Evolutionary conservation across 1,139 yeast species (phyloP).

Genomic region (Suhomyces anneliseae): DNA sequence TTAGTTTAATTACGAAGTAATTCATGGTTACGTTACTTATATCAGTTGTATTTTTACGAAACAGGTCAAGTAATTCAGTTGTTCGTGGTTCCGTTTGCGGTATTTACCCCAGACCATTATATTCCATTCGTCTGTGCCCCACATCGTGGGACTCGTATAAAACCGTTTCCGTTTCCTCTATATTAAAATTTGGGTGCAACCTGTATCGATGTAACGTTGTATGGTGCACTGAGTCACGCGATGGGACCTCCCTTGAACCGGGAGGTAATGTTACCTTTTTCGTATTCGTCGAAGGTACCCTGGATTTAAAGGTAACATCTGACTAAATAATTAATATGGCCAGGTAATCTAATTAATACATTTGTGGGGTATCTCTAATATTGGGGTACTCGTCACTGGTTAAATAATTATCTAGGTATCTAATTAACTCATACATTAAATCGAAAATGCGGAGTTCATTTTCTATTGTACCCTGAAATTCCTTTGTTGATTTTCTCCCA

Average conservation of each 20-base stretch:
- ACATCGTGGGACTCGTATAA: neutral
- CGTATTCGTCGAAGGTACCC: neutral
- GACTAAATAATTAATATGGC: neutral
- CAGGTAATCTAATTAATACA: too few relatives aligned
- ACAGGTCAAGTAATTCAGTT: too few relatives aligned
- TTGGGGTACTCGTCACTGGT: too few relatives aligned
- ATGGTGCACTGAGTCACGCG: neutral
- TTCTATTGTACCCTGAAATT: too few relatives aligned
- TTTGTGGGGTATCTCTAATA: too few relatives aligned
- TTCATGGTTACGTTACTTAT: too few relatives aligned
- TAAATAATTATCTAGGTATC: too few relatives aligned
- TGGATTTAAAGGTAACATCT: neutral
- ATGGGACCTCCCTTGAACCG: neutral
- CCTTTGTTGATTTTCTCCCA: too few relatives aligned
- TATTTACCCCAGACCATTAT: neutral
- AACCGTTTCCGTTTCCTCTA: neutral
- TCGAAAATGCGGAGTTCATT: too few relatives aligned
- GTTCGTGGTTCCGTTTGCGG: neutral
- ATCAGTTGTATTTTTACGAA: too few relatives aligned
- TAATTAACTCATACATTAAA: too few relatives aligned
- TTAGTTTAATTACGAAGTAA: too few relatives aligned
- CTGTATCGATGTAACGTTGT: neutral
- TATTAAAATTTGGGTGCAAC: neutral
- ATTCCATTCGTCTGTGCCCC: neutral
- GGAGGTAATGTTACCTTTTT: neutral